These are phyloP conservation scores for Cystofilobasidium macerans DNA, from an alignment of 768 basidiomycete genomes.

Conservation along the genomic window DNA sequence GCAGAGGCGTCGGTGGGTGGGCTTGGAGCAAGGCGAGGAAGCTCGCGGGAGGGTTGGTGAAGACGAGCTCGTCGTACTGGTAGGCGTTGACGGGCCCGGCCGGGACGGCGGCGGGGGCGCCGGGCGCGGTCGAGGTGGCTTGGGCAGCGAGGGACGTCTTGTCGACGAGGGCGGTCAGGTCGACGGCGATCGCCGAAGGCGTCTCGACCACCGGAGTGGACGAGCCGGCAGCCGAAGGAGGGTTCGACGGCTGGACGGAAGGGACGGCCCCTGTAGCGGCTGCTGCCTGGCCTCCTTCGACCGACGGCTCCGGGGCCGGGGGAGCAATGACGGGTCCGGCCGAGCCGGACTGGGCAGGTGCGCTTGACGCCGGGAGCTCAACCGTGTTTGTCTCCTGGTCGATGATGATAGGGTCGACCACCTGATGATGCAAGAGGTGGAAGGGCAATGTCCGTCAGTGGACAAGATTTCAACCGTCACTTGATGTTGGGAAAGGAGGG, in stretches of 20 bases:
- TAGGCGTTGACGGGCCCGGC: slow-evolving; percentile 71
- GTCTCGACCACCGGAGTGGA: slow-evolving; percentile 29
- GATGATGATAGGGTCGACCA: not conserved
- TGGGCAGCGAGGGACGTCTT: slow-evolving; percentile 10
- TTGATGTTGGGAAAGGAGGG: not conserved
- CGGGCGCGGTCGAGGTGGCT: slow-evolving; percentile 7
- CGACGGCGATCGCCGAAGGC: slow-evolving; percentile 43
- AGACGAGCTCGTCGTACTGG: slow-evolving; percentile 98
- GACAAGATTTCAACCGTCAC: not conserved
- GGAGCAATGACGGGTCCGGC: too few species aligned
- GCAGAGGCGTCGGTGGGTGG: slow-evolving; percentile 74
- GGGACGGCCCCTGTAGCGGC: not conserved
- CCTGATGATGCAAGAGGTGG: not conserved
- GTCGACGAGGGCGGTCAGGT: slow-evolving; percentile 45
- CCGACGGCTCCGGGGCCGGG: too few species aligned
- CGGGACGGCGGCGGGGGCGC: slow-evolving; percentile 38
- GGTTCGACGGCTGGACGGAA: too few species aligned
- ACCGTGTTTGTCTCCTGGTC: not conserved
- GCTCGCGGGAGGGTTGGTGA: slow-evolving; percentile 78
- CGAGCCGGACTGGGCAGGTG: too few species aligned
- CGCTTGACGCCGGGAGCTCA: not conserved
- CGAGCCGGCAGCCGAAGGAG: not conserved
- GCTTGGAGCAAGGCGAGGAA: slow-evolving; percentile 69
- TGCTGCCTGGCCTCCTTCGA: too few species aligned
- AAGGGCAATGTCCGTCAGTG: not conserved